Evolutionary conservation across 2,329 filamentous ascomycete species (phyloP), one percentile per base, ranked within the genome.

Genomic region (Apiospora kogelbergensis): DNA sequence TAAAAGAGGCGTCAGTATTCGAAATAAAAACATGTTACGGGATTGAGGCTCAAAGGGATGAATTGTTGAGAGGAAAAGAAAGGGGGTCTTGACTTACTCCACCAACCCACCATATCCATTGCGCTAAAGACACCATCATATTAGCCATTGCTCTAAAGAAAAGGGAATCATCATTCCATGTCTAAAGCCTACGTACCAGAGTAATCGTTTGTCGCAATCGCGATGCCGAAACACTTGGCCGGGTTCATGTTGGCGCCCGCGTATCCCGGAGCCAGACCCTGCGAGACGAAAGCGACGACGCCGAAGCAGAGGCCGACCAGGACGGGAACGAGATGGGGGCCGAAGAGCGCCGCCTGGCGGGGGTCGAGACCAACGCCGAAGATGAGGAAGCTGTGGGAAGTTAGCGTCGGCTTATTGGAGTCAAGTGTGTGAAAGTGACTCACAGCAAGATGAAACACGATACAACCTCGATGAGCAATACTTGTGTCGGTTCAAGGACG

Each of bases 281-380:
- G 80, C 7, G 80, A 80, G 3, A 78, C 75, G 70, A 82, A 81
- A 0, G 76, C 74, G 3, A 80, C 71, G 6, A 82, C 67, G 0
- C 80, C 82, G 13, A 83, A 70, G 0, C 76, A 75, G 17, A 82
- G 68, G 7, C 84, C 82, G 20, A 87, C 84, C 11, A 88, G 76
- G 37, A 85, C 78, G 0, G 85, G 85, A 0, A 81, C 81, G 1
- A 86, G 75, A 0, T 84, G 81, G 6, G 83, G 84, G 0, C 85
- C 85, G 71, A 85, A 86, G 3, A 85, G 74, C 22, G 81, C 76
- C 0, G 79, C 79, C 72, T 88, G 85, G 3, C 85, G 77, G 2
- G 86, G 86, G 73, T 88, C 86, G 5, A 88, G 77, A 20, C 84
- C 85, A 13, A 86, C 82, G 1, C 85, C 84, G 70, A 86, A 87